Evolutionary conservation across 257 asterid genomes (phyloP).

Genomic region (Solanum pinnatisectum): DNA sequence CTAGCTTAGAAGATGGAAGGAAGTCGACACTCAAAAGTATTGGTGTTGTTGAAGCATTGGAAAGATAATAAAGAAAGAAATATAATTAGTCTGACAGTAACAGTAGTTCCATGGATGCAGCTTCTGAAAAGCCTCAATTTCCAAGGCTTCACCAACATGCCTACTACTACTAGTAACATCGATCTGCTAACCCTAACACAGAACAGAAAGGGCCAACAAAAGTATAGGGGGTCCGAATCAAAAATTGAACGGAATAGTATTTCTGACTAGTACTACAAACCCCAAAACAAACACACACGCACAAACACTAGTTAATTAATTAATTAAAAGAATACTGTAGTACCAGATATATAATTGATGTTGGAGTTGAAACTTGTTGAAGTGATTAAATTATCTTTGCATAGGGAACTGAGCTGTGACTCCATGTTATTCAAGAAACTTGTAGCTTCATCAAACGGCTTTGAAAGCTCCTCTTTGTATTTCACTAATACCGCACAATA

Average conservation of each 20-base stretch:
- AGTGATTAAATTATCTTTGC: conserved; percentile 42
- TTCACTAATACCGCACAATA: conserved; percentile 54
- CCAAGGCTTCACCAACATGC: conserved; percentile 2
- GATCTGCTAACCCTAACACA: not conserved
- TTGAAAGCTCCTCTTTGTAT: conserved; percentile 56
- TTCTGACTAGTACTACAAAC: not conserved
- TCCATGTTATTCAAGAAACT: conserved; percentile 55
- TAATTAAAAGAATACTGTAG: no score
- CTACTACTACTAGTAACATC: not conserved
- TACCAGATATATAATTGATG: conserved; percentile 17
- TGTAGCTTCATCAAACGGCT: conserved; percentile 75
- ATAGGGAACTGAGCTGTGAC: conserved; percentile 57
- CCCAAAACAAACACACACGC: not conserved
- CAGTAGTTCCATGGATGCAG: not conserved
- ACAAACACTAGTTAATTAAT: not conserved
- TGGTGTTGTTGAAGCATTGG: not conserved
- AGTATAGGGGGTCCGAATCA: not conserved
- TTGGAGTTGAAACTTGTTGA: conserved; percentile 7
- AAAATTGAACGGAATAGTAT: conserved; percentile 6
- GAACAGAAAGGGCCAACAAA: not conserved
- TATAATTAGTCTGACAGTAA: conserved; percentile 1
- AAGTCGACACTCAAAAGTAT: not conserved
- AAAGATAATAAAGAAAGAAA: conserved; percentile 6
- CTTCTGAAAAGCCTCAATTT: conserved; percentile 5
- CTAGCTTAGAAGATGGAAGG: not conserved